Percentiles rank a stretch among this genome's conserved stretches.
Conservation (phyloP, 2,329 filamentous ascomycete species). For the Colletotrichum eleusines region DNA sequence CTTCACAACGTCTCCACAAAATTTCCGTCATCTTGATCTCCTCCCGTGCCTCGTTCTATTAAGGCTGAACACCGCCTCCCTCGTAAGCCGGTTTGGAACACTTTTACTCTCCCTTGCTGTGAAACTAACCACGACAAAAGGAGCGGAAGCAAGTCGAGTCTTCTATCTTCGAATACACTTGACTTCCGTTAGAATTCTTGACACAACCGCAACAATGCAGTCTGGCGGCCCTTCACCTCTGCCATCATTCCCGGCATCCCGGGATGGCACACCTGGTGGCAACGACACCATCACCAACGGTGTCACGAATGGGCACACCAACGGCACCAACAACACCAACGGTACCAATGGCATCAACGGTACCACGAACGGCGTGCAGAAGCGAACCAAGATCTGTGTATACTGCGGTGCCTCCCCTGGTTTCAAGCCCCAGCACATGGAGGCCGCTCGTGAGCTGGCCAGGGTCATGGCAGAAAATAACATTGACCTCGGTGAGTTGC, state of each 20-base stretch:
- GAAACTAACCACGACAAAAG: not conserved
- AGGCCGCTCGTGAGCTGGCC: constrained; percentile 82
- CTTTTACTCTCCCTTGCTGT: not conserved
- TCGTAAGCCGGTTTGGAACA: constrained; percentile 1
- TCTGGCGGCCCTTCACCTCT: constrained; percentile 56
- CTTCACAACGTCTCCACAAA: constrained; percentile 31
- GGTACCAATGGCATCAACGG: constrained; percentile 46
- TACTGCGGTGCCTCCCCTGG: constrained; percentile 91
- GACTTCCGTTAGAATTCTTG: not conserved
- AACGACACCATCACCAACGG: constrained; percentile 44
- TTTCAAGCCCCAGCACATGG: constrained; percentile 78
- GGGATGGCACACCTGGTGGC: constrained; percentile 47
- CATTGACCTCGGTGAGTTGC: constrained; percentile 76
- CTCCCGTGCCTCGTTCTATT: constrained; percentile 10
- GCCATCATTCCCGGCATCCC: constrained; percentile 48
- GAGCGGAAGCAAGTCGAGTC: not conserved
- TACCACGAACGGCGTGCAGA: constrained; percentile 50
- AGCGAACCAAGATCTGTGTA: constrained; percentile 81
- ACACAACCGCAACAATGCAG: constrained; percentile 50
- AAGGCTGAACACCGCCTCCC: constrained; percentile 17
- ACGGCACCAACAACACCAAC: constrained; percentile 45
- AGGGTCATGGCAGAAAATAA: constrained; percentile 79
- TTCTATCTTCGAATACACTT: not conserved
- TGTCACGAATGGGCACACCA: constrained; percentile 42
- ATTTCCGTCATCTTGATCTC: constrained; percentile 36